phyloP scores from a whole-genome alignment of 148 eudicot genomes.

The Hydrangea macrophylla region DNA sequence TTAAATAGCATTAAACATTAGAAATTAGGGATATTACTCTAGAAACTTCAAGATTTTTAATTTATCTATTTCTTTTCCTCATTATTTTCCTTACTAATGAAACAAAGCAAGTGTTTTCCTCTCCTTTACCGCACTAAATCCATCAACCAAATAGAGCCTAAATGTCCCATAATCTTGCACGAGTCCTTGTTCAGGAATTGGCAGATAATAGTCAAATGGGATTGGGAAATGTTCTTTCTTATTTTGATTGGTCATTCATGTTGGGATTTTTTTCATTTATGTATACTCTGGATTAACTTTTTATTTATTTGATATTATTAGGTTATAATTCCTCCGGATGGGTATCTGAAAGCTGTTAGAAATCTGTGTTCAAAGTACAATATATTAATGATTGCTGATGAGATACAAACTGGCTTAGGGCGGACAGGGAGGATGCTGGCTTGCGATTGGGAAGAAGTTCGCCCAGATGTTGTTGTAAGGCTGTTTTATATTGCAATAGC shows the following conservation, averaged over 20 bases:
- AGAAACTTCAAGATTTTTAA: too few relatives aligned
- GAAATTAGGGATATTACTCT: too few relatives aligned
- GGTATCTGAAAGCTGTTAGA: constrained; percentile 84
- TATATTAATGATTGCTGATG: constrained; percentile 96
- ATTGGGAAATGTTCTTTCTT: too few relatives aligned
- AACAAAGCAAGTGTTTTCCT: too few relatives aligned
- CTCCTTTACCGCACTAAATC: neutral
- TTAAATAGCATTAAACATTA: too few relatives aligned
- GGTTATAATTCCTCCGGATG: constrained; percentile 91
- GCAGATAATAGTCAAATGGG: too few relatives aligned
- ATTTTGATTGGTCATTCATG: neutral
- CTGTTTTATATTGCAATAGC: constrained; percentile 9
- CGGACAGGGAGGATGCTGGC: constrained; percentile 94
- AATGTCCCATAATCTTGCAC: too few relatives aligned
- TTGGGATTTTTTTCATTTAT: neutral
- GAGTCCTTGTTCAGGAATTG: too few relatives aligned
- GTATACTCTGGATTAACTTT: neutral
- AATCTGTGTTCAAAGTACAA: constrained; percentile 84
- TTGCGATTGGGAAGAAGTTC: constrained; percentile 96
- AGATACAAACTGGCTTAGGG: constrained; percentile 95
- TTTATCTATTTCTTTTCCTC: neutral
- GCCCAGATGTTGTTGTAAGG: constrained; percentile 72
- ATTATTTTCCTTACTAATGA: neutral
- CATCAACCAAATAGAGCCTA: neutral
- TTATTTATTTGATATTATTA: constrained; percentile 26